Conservation (phyloP, 2,329 filamentous ascomycete species). For the Huntiella bhutanensis region DNA sequence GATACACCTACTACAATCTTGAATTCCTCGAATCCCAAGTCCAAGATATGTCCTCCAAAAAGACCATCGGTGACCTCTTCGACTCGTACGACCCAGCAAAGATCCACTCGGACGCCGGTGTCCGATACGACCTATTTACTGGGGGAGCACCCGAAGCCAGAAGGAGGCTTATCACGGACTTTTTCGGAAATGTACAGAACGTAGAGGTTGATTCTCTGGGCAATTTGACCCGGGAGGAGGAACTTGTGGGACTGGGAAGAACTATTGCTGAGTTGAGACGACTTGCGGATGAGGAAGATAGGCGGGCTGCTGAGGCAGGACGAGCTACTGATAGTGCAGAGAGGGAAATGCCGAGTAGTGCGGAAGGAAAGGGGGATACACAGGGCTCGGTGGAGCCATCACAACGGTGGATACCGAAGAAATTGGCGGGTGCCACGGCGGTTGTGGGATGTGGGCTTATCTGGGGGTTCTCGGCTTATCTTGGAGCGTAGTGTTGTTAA, state of each 20-base stretch:
- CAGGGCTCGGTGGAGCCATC: constrained; percentile 31
- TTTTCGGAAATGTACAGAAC: constrained; percentile 95
- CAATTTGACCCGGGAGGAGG: constrained; percentile 44
- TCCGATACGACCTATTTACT: constrained; percentile 86
- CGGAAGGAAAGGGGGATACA: constrained; percentile 42
- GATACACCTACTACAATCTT: constrained; percentile 96
- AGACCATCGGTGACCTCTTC: constrained; percentile 83
- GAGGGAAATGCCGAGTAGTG: constrained; percentile 45
- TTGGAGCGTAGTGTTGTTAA: constrained; percentile 18
- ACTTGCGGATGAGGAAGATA: constrained; percentile 24
- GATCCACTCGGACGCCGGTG: constrained; percentile 81
- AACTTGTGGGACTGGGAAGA: constrained; percentile 57
- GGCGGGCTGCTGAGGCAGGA: constrained; percentile 10
- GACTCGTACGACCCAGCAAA: constrained; percentile 90
- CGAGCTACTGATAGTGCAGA: constrained; percentile 31
- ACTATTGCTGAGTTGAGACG: constrained; percentile 37
- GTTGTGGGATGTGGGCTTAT: constrained; percentile 41
- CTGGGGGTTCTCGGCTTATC: constrained; percentile 37
- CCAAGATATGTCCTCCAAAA: constrained; percentile 65
- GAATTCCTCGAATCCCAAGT: constrained; percentile 90
- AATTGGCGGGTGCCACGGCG: constrained; percentile 40
- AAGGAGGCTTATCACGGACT: constrained; percentile 74
- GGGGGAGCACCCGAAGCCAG: constrained; percentile 64
- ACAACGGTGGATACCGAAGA: constrained; percentile 32
- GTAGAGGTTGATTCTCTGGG: constrained; percentile 63